These are phyloP conservation scores for Raddia guianensis DNA, from an alignment of 176 grass and related monocot species.

Conservation along the genomic window DNA sequence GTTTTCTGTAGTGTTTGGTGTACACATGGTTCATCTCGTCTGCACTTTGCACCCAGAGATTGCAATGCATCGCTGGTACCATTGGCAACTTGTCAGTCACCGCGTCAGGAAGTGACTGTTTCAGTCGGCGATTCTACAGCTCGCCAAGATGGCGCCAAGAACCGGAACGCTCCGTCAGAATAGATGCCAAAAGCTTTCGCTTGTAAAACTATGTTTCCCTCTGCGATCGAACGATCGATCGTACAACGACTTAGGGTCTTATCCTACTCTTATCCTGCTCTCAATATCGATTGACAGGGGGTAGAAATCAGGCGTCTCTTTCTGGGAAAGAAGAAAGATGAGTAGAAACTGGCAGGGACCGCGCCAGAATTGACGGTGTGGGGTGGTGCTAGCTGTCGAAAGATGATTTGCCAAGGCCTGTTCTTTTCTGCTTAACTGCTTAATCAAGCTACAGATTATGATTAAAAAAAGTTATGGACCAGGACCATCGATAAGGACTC, in stretches of 20 bases:
- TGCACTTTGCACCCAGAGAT: neutral
- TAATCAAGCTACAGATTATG: too few relatives aligned
- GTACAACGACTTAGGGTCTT: neutral
- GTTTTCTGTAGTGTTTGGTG: too few relatives aligned
- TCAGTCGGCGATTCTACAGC: constrained; percentile 5
- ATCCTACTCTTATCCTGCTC: constrained; percentile 42
- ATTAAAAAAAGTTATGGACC: too few relatives aligned
- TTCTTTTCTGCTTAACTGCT: too few relatives aligned
- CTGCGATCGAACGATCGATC: neutral
- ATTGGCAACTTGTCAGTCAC: neutral
- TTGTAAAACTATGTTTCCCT: neutral
- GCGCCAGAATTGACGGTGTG: neutral
- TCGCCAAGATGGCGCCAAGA: neutral
- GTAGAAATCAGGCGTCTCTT: constrained; percentile 11
- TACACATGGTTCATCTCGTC: neutral
- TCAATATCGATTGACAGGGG: neutral
- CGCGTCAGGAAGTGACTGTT: constrained; percentile 16
- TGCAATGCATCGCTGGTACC: neutral
- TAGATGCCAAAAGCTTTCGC: neutral
- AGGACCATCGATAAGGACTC: too few relatives aligned
- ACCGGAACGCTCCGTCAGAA: constrained; percentile 37
- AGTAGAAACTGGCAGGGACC: neutral
- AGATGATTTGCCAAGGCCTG: neutral
- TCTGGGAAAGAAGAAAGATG: constrained; percentile 8
- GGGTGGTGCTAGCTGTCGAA: constrained; percentile 27